These are phyloP conservation scores for Calonectria pseudoreteaudii DNA, from an alignment of 2,329 filamentous ascomycete species.

Conservation along the genomic window DNA sequence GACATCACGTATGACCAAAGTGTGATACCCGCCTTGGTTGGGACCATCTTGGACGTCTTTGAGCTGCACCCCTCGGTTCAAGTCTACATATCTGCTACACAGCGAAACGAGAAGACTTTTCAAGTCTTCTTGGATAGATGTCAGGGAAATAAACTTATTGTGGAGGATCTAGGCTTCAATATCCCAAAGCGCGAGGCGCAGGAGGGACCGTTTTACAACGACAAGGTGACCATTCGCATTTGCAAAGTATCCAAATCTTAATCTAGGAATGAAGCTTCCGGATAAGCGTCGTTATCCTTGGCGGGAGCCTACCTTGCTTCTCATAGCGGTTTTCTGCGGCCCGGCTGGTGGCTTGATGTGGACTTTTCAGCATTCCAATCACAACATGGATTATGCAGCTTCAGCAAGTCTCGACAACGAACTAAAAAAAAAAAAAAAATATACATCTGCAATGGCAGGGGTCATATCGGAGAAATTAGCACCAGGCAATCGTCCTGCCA, in stretches of 20 bases:
- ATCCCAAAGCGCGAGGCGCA: slow-evolving; percentile 57
- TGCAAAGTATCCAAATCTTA: slow-evolving; percentile 45
- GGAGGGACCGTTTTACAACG: slow-evolving; percentile 73
- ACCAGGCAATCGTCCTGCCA: background rate
- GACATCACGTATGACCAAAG: slow-evolving; percentile 82
- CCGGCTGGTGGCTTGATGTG: slow-evolving; percentile 17
- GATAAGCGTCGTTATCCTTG: background rate
- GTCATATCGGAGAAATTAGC: slow-evolving; percentile 21
- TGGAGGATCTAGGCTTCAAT: slow-evolving; percentile 57
- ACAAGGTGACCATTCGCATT: slow-evolving; percentile 69
- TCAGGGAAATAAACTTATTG: slow-evolving; percentile 56
- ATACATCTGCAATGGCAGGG: slow-evolving; percentile 22
- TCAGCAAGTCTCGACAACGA: slow-evolving; percentile 8
- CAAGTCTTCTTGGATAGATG: slow-evolving; percentile 72
- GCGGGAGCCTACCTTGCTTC: background rate
- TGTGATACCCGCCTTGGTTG: slow-evolving; percentile 72
- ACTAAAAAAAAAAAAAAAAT: too few species aligned
- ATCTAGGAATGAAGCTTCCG: slow-evolving; percentile 16
- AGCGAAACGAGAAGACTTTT: slow-evolving; percentile 78
- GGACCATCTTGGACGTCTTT: slow-evolving; percentile 73
- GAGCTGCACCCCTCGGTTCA: slow-evolving; percentile 65
- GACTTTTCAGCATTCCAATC: slow-evolving; percentile 37
- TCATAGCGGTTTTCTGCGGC: background rate
- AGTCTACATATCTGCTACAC: slow-evolving; percentile 76
- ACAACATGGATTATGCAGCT: slow-evolving; percentile 16